Evolutionary conservation across 2,329 filamentous ascomycete species (phyloP).

Genomic region (Elsinoe perseae): DNA sequence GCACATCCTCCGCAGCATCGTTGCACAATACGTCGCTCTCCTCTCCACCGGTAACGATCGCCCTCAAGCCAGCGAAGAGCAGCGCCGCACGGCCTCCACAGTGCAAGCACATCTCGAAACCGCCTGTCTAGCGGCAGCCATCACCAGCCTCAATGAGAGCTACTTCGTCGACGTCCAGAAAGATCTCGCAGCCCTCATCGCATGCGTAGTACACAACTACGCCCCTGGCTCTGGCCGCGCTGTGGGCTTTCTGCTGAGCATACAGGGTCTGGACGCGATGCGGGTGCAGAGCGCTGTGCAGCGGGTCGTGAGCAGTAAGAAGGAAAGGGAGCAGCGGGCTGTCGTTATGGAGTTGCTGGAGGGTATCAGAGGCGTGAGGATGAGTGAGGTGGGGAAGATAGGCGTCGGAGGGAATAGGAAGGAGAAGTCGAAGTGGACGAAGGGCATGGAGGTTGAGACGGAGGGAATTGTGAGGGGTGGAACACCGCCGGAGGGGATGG

Average conservation of each 20-base stretch:
- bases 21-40: constrained; percentile 37
- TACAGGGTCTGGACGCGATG: constrained; percentile 65
- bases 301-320: constrained; percentile 33
- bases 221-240: constrained; percentile 62
- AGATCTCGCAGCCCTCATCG: constrained; percentile 81
- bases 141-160: constrained; percentile 83
- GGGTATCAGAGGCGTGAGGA: constrained; percentile 79
- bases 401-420: constrained; percentile 30
- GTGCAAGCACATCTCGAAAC: constrained; percentile 85
- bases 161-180: constrained; percentile 97
- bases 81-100: constrained; percentile 40
- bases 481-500: constrained; percentile 44
- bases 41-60: constrained; percentile 32
- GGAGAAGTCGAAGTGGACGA: constrained; percentile 38
- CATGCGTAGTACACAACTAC: constrained; percentile 73
- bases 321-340: constrained; percentile 66
- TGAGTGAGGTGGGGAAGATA: constrained; percentile 88
- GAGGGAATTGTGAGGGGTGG: constrained; percentile 37
- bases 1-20: constrained; percentile 74
- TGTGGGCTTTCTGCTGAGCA: constrained; percentile 62
- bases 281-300: constrained; percentile 54
- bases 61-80: constrained; percentile 36
- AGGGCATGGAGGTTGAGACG: constrained; percentile 37
- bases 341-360: constrained; percentile 78
- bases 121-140: constrained; percentile 81